Conservation (phyloP, 331 rosid genomes). For the Pyrus hybrid region DNA sequence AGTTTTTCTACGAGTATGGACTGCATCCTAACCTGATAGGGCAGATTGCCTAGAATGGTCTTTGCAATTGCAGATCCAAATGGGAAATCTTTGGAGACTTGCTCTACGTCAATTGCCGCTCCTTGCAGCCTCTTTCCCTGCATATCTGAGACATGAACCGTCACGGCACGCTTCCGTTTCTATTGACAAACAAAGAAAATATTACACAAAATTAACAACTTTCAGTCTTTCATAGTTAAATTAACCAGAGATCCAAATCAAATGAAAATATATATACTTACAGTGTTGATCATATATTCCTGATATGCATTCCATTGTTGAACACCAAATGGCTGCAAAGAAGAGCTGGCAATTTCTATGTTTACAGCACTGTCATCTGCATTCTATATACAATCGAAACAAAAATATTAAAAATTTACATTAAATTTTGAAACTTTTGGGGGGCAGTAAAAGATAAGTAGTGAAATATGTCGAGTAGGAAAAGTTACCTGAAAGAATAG, state of each 20-base stretch:
- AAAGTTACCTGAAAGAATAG: slow-evolving; percentile 46
- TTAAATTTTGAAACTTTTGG: not conserved
- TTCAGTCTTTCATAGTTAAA: not conserved
- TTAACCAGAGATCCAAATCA: not conserved
- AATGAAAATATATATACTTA: slow-evolving; percentile 15
- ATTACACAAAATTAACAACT: not conserved
- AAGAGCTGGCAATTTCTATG: slow-evolving; percentile 46
- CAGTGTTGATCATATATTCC: slow-evolving; percentile 58
- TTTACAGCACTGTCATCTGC: slow-evolving; percentile 25
- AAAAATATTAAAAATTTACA: not conserved
- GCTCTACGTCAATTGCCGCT: slow-evolving; percentile 40
- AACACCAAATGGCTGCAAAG: slow-evolving; percentile 66
- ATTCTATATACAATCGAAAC: slow-evolving; percentile 24
- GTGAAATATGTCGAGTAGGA: not conserved
- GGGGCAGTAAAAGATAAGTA: too few species aligned
- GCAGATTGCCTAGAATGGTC: slow-evolving; percentile 63
- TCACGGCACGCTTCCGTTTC: slow-evolving; percentile 70
- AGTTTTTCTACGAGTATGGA: too few species aligned
- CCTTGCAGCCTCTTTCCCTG: slow-evolving; percentile 54
- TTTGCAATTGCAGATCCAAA: slow-evolving; percentile 88
- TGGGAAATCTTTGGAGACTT: slow-evolving; percentile 71
- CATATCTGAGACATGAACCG: slow-evolving; percentile 58
- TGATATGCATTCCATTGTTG: slow-evolving; percentile 69
- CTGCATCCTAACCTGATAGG: slow-evolving; percentile 53
- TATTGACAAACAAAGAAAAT: not conserved